These are phyloP conservation scores for Aspergillus sp. DNA, from an alignment of 2,329 filamentous ascomycete genomes.

Conservation along the genomic window DNA sequence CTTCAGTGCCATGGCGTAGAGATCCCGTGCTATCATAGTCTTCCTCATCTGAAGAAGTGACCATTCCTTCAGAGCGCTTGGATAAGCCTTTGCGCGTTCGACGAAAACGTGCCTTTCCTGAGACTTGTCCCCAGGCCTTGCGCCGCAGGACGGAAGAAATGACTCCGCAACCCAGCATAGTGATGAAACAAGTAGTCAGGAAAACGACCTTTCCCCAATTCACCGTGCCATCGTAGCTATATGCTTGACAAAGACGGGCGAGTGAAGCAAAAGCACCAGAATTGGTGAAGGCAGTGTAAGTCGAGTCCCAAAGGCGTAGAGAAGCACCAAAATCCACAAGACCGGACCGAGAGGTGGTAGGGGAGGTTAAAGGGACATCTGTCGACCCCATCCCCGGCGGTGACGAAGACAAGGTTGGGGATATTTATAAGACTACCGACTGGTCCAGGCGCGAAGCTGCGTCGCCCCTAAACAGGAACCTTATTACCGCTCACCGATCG, in stretches of 20 bases:
- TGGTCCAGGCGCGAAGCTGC: conserved; percentile 10
- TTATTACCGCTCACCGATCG: conserved; percentile 11
- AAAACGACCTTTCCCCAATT: conserved; percentile 34
- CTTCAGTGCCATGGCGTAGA: conserved; percentile 30
- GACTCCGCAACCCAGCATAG: conserved; percentile 41
- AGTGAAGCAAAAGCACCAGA: conserved; percentile 20
- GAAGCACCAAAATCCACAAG: conserved; percentile 9
- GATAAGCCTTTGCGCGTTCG: conserved; percentile 23
- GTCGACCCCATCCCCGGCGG: conserved; percentile 19
- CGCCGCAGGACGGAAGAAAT: conserved; percentile 33
- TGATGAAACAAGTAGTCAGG: conserved; percentile 33
- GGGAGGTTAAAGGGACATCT: conserved; percentile 9
- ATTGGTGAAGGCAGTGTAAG: conserved; percentile 22
- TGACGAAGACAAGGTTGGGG: conserved; percentile 2
- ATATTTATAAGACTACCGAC: conserved; percentile 19
- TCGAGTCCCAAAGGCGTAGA: conserved; percentile 25
- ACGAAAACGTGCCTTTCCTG: conserved; percentile 23
- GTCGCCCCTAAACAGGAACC: conserved; percentile 13
- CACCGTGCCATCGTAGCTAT: conserved; percentile 31
- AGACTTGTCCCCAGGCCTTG: conserved; percentile 16
- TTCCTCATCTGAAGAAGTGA: conserved; percentile 41
- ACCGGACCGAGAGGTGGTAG: conserved; percentile 11
- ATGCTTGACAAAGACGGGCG: conserved; percentile 21
- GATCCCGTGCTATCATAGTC: conserved; percentile 39
- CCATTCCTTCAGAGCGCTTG: conserved; percentile 30